Percentiles rank a stretch among this genome's conserved stretches.
phyloP scores from a whole-genome alignment of 2,329 filamentous ascomycete genomes.

The Penicillium sumatraense region DNA sequence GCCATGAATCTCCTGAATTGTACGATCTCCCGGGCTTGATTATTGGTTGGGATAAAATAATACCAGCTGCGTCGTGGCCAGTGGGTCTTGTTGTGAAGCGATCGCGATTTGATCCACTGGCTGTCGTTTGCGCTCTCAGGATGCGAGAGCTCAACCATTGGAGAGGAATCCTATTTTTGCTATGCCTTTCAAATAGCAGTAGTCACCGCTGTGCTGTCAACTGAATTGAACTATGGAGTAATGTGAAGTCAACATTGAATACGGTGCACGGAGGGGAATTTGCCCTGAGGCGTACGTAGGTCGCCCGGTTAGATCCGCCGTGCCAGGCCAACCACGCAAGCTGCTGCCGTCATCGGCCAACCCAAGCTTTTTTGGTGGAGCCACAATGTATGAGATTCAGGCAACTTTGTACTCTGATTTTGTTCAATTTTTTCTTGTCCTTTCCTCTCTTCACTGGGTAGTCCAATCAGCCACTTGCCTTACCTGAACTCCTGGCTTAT shows the following conservation, averaged over 20 bases:
- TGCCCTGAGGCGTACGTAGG: constrained; percentile 13
- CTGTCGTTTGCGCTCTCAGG: not conserved
- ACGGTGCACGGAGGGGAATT: too few species aligned
- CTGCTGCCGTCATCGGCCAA: constrained; percentile 19
- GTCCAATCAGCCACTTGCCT: not conserved
- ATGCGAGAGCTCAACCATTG: not conserved
- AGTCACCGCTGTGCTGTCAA: too few species aligned
- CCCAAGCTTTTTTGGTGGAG: constrained; percentile 21
- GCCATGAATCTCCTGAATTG: too few species aligned
- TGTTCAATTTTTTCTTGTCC: not conserved
- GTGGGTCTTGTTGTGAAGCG: not conserved
- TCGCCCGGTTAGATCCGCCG: constrained; percentile 18
- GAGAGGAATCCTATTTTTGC: not conserved
- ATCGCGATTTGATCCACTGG: not conserved
- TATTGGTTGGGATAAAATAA: not conserved
- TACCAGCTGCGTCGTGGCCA: constrained; percentile 1
- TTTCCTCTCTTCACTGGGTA: not conserved
- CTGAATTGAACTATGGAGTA: too few species aligned
- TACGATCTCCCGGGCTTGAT: not conserved
- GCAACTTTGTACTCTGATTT: not conserved
- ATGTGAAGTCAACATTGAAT: too few species aligned
- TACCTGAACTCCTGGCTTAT: constrained; percentile 3
- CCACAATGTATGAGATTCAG: constrained; percentile 4
- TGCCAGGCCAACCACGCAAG: constrained; percentile 19
- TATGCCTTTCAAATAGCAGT: not conserved